Conservation (phyloP, 2,329 filamentous ascomycete genomes). For the Aspergillus brasiliensis region DNA sequence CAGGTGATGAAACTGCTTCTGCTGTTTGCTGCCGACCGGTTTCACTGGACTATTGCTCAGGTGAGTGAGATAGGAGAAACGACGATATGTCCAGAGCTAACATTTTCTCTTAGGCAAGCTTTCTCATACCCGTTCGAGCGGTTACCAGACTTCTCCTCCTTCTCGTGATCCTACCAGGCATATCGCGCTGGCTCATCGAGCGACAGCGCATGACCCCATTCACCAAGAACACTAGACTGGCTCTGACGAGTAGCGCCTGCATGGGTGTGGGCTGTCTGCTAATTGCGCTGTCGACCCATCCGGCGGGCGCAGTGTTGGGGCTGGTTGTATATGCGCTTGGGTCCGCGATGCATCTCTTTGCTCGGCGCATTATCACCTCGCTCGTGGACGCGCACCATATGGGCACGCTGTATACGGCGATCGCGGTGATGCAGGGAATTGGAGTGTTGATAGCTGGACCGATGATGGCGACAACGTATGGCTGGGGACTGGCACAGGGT, state of each 20-base stretch:
- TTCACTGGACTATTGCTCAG: neutral
- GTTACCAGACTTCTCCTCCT: neutral
- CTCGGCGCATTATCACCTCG: constrained; percentile 30
- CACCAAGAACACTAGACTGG: neutral
- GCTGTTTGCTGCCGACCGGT: neutral
- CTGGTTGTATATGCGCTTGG: constrained; percentile 29
- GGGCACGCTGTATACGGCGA: constrained; percentile 32
- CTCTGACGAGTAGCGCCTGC: neutral
- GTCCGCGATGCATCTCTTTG: constrained; percentile 22
- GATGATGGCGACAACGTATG: neutral
- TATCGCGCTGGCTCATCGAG: neutral
- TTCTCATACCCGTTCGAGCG: neutral
- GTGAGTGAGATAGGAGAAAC: neutral
- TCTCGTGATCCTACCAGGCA: neutral
- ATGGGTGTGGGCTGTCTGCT: neutral
- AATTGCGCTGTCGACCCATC: constrained; percentile 2
- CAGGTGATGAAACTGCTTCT: neutral
- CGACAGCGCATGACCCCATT: neutral
- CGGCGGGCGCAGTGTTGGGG: constrained; percentile 16
- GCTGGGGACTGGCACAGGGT: neutral
- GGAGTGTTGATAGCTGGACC: constrained; percentile 29
- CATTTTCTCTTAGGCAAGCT: neutral
- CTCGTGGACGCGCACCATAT: constrained; percentile 30
- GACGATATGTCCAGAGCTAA: neutral
- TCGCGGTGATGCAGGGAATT: constrained; percentile 26